A percentile compares a stretch with the other conserved stretches of the same genome.
These are phyloP conservation scores for peach (Prunus persica) DNA, from an alignment of 306 rosid genomes.

Conservation along the genomic window DNA sequence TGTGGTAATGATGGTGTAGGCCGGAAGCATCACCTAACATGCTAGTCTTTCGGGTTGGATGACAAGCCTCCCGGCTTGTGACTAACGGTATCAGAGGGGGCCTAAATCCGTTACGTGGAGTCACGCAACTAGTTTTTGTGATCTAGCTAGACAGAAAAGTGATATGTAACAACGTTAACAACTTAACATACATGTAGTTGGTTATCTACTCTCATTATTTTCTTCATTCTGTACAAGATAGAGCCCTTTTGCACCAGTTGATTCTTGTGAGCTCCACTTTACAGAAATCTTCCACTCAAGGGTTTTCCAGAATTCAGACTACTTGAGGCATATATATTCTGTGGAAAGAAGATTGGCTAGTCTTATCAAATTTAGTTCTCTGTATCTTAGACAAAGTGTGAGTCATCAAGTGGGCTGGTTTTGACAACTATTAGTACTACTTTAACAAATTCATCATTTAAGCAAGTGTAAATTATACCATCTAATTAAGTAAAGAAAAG, in stretches of 20 bases:
- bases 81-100: neutral
- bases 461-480: conserved; percentile 29
- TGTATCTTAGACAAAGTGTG: conserved; percentile 10
- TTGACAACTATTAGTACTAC: conserved; percentile 28
- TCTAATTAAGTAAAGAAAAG: conserved; percentile 40
- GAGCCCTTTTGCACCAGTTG: neutral
- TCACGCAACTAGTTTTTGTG: neutral
- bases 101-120: neutral
- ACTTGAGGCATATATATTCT: conserved; percentile 18
- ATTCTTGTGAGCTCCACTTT: conserved; percentile 15
- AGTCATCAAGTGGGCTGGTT: conserved; percentile 26
- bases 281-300: conserved; percentile 15
- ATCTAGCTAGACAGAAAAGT: neutral
- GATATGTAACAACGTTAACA: neutral
- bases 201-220: neutral
- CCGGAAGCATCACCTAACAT: neutral
- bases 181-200: neutral
- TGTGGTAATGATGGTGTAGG: neutral
- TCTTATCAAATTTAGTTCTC: conserved; percentile 13
- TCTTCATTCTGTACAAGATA: neutral
- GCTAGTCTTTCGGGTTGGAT: neutral
- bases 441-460: conserved; percentile 36
- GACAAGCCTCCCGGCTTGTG: neutral
- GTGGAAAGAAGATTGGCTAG: conserved; percentile 21
- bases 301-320: conserved; percentile 17